phyloP scores from a whole-genome alignment of 2,329 filamentous ascomycete species.

The Cercospora sp. region DNA sequence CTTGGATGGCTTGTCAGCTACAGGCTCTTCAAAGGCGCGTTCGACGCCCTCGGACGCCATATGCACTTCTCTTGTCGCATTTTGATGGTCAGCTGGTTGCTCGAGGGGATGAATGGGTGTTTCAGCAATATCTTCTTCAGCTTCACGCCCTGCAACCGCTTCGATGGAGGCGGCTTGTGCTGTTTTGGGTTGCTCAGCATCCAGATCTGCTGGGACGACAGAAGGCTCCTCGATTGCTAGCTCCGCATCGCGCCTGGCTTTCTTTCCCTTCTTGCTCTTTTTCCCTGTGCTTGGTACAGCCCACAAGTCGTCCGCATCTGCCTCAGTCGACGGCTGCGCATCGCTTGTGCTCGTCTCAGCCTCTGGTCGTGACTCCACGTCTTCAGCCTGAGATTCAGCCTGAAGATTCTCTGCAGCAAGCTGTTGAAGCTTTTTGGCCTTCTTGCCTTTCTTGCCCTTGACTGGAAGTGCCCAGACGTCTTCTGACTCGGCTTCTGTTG shows the following conservation, averaged over 20 bases:
- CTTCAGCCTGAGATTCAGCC: background rate
- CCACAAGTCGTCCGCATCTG: slow-evolving; percentile 7
- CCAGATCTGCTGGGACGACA: background rate
- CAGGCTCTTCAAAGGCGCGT: background rate
- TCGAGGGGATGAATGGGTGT: background rate
- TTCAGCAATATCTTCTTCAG: background rate
- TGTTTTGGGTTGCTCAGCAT: background rate
- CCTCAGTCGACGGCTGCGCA: background rate
- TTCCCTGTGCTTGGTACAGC: slow-evolving; percentile 24
- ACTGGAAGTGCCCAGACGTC: slow-evolving; percentile 3
- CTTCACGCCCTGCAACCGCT: background rate
- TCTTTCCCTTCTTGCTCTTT: slow-evolving; percentile 32
- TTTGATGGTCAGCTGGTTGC: background rate
- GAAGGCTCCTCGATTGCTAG: background rate
- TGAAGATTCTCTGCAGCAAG: background rate
- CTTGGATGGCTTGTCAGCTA: background rate
- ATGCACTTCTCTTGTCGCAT: background rate
- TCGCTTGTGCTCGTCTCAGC: background rate
- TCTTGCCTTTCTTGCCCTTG: slow-evolving; percentile 10
- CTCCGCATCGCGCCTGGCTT: slow-evolving; percentile 12
- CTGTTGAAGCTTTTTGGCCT: slow-evolving; percentile 6
- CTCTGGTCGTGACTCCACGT: slow-evolving; percentile 1
- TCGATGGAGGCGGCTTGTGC: background rate
- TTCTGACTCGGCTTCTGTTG: slow-evolving; percentile 10
- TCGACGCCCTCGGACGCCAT: background rate